Evolutionary conservation across 1,284 basidiomycete species (phyloP), one percentile per base, ranked within the genome.

Genomic region (Ustilago bromivora): DNA sequence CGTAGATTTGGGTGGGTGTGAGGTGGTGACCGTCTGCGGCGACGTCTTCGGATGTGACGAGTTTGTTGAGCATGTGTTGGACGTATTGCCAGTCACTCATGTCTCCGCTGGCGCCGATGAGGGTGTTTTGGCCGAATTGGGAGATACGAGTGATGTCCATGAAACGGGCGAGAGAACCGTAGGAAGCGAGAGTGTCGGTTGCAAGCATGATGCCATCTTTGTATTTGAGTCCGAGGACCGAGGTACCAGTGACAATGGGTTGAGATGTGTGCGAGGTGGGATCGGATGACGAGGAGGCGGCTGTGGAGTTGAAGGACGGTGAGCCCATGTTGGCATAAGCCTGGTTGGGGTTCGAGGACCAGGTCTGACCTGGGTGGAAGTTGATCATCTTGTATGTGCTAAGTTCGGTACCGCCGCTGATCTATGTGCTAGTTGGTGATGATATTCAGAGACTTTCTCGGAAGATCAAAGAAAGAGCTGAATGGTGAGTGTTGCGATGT

Each of bases 171-270:
- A 99, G 92, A 8, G 95, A 98, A 66, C 97, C 97, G 83, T 98
- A 99, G 0, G 97, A 99, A 12, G 94, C 96, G 58, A 99, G 92
- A 81, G 93, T 98, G 89, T 99, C 96, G 40, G 97, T 94, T n/a
- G 97, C 95, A 89, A 99, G 92, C 94, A 99, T 98, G 79, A 99
- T 92, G 3, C 97, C 96, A 82, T 94, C 95, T 87, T 96, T 95
- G 90, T 91, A 99, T 87, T 93, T 93, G 86, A 99, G 89, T 7
- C 93, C 97, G 43, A 99, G 90, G 9, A 99, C 94, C 64, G 94
- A 96, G 5, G 96, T 97, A 79, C 96, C 97, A 0, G 96, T 99
- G 15, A 98, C 95, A 75, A 99, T 92, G 8, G 97, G 96, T 84
- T 96, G 93, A 83, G 94, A 66, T 11, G 70, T 75, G 66, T 78